phyloP scores from a whole-genome alignment of 345 rosid species.

The Triadica sebifera region DNA sequence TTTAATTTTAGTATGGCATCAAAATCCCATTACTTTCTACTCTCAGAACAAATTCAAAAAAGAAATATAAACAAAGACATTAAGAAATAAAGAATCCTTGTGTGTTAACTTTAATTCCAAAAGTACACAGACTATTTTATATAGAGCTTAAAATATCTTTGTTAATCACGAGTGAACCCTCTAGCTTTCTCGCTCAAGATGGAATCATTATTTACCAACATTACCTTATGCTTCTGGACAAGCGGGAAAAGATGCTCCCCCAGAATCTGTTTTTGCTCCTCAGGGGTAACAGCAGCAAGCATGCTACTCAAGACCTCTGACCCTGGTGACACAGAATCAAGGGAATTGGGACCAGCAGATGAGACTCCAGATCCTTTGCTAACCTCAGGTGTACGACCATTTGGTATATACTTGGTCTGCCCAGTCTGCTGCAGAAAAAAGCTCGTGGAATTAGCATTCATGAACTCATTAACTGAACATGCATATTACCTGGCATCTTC shows the following conservation, averaged over 20 bases:
- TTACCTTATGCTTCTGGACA: conserved; percentile 60
- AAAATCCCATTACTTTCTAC: neutral
- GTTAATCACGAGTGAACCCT: neutral
- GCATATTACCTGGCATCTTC: neutral
- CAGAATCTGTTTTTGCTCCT: conserved; percentile 56
- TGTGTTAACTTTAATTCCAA: neutral
- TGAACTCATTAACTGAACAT: neutral
- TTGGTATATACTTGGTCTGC: conserved; percentile 39
- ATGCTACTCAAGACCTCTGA: conserved; percentile 50
- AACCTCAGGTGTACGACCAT: conserved; percentile 39
- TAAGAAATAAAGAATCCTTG: neutral
- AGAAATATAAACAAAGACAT: neutral
- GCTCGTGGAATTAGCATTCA: neutral
- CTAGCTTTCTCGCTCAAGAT: neutral
- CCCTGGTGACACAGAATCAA: conserved; percentile 33
- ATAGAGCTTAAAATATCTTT: neutral
- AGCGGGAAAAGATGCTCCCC: conserved; percentile 68
- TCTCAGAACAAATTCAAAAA: neutral
- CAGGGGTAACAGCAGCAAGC: conserved; percentile 58
- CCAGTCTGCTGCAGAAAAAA: conserved; percentile 32
- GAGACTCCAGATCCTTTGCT: conserved; percentile 37
- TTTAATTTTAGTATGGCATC: too few species aligned
- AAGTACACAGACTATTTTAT: neutral
- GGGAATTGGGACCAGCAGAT: conserved; percentile 29
- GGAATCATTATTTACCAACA: neutral